Conservation (phyloP, 371 early-diverging fungal genomes). For the Coemansia sp. region DNA sequence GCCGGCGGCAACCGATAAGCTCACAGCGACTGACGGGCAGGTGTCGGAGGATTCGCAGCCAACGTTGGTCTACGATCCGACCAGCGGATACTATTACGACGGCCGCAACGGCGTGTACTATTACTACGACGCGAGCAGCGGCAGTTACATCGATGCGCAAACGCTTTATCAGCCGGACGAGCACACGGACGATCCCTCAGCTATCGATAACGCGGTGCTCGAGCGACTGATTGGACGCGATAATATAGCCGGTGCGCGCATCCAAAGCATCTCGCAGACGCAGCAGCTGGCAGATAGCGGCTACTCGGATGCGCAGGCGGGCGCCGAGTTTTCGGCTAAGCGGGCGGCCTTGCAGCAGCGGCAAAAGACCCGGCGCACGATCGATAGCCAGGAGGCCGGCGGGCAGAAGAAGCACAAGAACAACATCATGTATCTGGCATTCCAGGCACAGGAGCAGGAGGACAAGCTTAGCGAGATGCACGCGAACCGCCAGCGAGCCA, state of each 20-base stretch:
- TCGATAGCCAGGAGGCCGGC: conserved; percentile 21
- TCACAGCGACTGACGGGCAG: not conserved
- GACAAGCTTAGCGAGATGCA: conserved; percentile 63
- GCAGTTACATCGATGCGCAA: conserved; percentile 26
- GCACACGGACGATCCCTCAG: conserved; percentile 10
- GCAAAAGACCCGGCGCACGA: conserved; percentile 12
- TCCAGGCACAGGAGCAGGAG: conserved; percentile 69
- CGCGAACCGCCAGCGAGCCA: conserved; percentile 63
- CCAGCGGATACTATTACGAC: conserved; percentile 44
- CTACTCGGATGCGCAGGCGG: conserved; percentile 34
- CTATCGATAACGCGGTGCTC: conserved; percentile 16
- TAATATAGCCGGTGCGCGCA: not conserved
- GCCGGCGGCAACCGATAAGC: not conserved
- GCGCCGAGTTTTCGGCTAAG: conserved; percentile 15
- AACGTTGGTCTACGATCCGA: conserved; percentile 32
- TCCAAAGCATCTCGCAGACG: conserved; percentile 15
- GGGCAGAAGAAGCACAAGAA: conserved; percentile 66
- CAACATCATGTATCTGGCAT: conserved; percentile 76
- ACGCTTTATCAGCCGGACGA: conserved; percentile 3
- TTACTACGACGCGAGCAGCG: conserved; percentile 23
- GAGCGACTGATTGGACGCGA: conserved; percentile 35
- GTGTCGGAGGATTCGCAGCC: not conserved
- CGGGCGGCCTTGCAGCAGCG: conserved; percentile 18
- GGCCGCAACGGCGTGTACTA: conserved; percentile 22
- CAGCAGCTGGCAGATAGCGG: conserved; percentile 24